Evolutionary conservation across 2,329 filamentous ascomycete genomes (phyloP), one percentile per base, ranked within the genome.

Genomic region (Fragosphaeria purpurea): DNA sequence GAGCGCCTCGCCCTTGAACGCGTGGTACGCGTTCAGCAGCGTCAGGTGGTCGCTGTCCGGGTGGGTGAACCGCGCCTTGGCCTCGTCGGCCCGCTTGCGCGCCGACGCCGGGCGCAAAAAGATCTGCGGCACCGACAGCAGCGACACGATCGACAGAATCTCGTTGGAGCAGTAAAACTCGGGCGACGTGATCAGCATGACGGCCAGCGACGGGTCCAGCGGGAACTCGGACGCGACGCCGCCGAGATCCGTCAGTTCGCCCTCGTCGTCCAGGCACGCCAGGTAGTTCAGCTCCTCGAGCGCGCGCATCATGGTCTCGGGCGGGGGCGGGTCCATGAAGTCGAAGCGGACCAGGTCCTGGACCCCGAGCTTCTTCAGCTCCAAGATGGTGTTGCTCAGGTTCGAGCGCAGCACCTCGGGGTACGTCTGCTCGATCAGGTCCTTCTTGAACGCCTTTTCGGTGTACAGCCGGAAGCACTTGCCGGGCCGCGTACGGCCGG

Each of bases 131-230:
- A 97, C 93, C 0, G 91, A 97, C 22, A 98, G 80, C 9, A 98
- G 79, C 1, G 93, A 86, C 1, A 90, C 95, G 60, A 98, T 86
- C 41, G 93, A 97, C 11, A 98, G 77, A 41, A 98, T 93, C 72
- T 98, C 93, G 68, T 97, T 97, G 44, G 90, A 95, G 75, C 93
- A 98, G 72, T 93, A 95, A 69, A 98, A 98, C 63, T 98, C 93
- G 9, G 93, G 91, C 7, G 90, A 95, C 9, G 86, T 90, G 66
- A 98, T 96, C 52, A 98, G 78, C 93, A 98, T 97, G 56, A 98
- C 94, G 1, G 93, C 93, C 37, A 98, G 74, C 1, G 89, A 82
- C 1, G 93, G 93, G 65, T 98, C 94, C 30, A 98, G 79, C 38
- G 93, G 93, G 62, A 97, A 98, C 58, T 95, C 89, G 4, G 93